Evolutionary conservation across 2,329 filamentous ascomycete species (phyloP).

Genomic region (Bipolaris gigantea): DNA sequence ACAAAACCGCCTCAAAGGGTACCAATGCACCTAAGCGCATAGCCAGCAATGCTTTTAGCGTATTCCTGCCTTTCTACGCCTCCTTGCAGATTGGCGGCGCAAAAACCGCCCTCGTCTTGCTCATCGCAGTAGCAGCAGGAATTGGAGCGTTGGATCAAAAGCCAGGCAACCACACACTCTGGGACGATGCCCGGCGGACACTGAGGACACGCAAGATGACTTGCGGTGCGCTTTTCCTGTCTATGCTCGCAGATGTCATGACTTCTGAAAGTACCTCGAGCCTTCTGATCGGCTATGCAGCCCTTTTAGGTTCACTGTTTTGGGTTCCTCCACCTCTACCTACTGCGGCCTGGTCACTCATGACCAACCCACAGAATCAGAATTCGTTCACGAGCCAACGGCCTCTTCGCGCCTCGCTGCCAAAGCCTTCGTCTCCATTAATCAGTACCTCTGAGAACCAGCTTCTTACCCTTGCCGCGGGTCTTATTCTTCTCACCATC

Average conservation of each 20-base stretch:
- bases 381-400: slow-evolving; percentile 27
- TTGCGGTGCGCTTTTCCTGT: slow-evolving; percentile 39
- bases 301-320: slow-evolving; percentile 51
- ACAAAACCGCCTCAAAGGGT: slow-evolving; percentile 14
- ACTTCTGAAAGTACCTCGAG: slow-evolving; percentile 21
- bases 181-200: slow-evolving; percentile 39
- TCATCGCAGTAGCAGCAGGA: slow-evolving; percentile 52
- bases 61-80: slow-evolving; percentile 60
- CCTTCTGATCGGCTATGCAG: slow-evolving; percentile 51
- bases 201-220: slow-evolving; percentile 44
- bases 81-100: slow-evolving; percentile 58
- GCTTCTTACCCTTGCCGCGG: slow-evolving; percentile 48
- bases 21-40: slow-evolving; percentile 25
- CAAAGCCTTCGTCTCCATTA: slow-evolving; percentile 41
- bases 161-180: slow-evolving; percentile 37
- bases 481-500: slow-evolving; percentile 40
- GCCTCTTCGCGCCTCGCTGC: slow-evolving; percentile 29
- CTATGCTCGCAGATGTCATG: slow-evolving; percentile 39
- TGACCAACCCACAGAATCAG: slow-evolving; percentile 27
- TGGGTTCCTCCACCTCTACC: slow-evolving; percentile 55
- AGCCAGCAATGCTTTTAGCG: slow-evolving; percentile 43
- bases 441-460: slow-evolving; percentile 46
- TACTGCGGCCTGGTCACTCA: slow-evolving; percentile 36
- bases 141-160: slow-evolving; percentile 42
- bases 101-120: slow-evolving; percentile 55